Percentiles rank a stretch among this genome's conserved stretches.
Evolutionary conservation across 2,329 filamentous ascomycete species (phyloP).

Genomic region (Aureobasidium sp.): DNA sequence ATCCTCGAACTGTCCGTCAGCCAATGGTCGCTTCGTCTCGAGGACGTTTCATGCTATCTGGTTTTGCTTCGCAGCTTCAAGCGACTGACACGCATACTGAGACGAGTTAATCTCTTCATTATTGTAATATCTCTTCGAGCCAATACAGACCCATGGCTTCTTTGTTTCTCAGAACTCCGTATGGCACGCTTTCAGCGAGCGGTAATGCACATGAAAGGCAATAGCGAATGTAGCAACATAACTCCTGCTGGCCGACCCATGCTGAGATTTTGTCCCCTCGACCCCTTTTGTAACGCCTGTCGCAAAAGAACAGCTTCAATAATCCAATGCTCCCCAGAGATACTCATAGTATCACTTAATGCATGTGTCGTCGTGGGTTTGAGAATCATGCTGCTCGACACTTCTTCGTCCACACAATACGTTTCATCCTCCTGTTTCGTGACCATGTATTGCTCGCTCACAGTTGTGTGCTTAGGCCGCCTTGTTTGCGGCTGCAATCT

Average conservation of each 20-base stretch:
- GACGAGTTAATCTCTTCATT: neutral
- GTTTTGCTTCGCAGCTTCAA: neutral
- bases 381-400: neutral
- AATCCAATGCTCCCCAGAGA: constrained; percentile 6
- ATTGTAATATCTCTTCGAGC: neutral
- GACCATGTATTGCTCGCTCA: neutral
- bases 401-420: neutral
- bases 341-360: neutral
- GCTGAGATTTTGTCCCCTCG: constrained; percentile 5
- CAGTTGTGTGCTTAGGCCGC: neutral
- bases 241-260: constrained; percentile 9
- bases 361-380: neutral
- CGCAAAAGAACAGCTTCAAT: constrained; percentile 9
- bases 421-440: neutral
- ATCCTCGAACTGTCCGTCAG: neutral
- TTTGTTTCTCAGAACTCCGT: neutral
- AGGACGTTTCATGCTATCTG: neutral
- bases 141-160: neutral
- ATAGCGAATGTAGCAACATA: constrained; percentile 10
- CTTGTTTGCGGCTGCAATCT: constrained; percentile 18
- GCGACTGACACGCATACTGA: neutral
- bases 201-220: constrained; percentile 3
- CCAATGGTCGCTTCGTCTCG: neutral
- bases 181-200: constrained; percentile 2
- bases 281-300: constrained; percentile 6